Base-by-base conservation (phyloP, 2,329 filamentous ascomycete species). In the Calonectria honghensis region DNA sequence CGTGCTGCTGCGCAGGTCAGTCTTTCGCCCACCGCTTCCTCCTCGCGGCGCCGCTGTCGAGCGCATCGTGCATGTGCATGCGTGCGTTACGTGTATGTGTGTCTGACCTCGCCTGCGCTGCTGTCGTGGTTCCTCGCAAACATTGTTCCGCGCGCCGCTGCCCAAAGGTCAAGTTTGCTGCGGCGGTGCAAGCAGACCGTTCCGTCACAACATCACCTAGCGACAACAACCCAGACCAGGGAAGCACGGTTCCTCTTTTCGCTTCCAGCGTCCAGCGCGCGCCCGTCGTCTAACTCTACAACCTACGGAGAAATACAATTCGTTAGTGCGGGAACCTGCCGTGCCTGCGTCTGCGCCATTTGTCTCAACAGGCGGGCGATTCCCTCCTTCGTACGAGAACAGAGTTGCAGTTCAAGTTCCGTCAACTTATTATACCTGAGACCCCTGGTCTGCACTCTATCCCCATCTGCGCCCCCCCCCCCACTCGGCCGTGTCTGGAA, bases 351-450 rank as follows among this genome's bases (percentile, higher is more conserved):
- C 59, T 73, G 71, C 71, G 59, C 45, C 50, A 75, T 73, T 75
- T 70, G 71, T 75, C 67, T 70, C 41, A 51, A 54, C 61, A 63
- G 48, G 41, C 66, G 39, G 64, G 31, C 48, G 70, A 50, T 67
- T 31, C 64, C 32, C 37, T 65, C 68, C 61, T 52, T 39, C 61
- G 41, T 72, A 50, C 64, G 11, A 29, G 52, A 59, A 66, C 70
- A 69, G 65, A 54, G 66, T 65, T 64, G 51, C 32, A 51, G 29
- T 31, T 45, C 68, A 27, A 41, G n/a, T 24, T 67, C 63, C 48
- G 64, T 32, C 63, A 59, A 48, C 50, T 50, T 51, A 65, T 24
- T 66, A 75, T 70, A 74, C 70, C 73, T 74, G 75, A 74, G 73
- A 75, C 73, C 68, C 68, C 65, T 71, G 61, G 35, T 48, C 69